These are phyloP conservation scores for Tulasnella sp. DNA, from an alignment of 768 basidiomycete genomes.

Conservation along the genomic window DNA sequence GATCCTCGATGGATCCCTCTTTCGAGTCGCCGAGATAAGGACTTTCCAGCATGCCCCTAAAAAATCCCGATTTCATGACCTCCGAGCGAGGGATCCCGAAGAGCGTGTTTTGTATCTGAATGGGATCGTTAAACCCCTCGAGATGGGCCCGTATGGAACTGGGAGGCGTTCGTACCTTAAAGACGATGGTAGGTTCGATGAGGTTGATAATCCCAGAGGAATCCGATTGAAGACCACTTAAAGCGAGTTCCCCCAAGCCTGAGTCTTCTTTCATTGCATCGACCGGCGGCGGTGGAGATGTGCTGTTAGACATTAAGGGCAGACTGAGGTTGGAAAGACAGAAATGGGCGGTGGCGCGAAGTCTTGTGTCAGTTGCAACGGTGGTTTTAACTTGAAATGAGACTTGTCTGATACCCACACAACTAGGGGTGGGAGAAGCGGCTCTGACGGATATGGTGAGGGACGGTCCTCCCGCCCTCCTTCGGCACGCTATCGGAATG, in stretches of 20 bases:
- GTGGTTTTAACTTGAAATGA: too few species aligned
- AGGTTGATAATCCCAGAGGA: not conserved
- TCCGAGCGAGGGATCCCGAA: not conserved
- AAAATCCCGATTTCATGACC: slow-evolving; percentile 1
- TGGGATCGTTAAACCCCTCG: not conserved
- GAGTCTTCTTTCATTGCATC: not conserved
- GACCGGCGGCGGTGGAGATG: not conserved
- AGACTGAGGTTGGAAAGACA: too few species aligned
- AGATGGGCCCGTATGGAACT: not conserved
- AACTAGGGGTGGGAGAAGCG: too few species aligned
- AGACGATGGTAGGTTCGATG: not conserved
- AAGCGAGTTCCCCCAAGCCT: not conserved
- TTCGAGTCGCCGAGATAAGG: not conserved
- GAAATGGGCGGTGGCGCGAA: too few species aligned
- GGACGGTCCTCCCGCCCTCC: too few species aligned
- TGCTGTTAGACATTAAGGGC: not conserved
- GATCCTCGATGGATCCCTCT: not conserved
- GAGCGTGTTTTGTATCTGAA: not conserved
- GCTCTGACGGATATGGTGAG: too few species aligned
- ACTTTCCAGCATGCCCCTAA: not conserved
- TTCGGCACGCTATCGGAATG: too few species aligned
- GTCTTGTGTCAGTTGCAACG: too few species aligned
- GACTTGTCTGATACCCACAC: too few species aligned
- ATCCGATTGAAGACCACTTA: not conserved
- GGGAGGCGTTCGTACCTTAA: not conserved